These are phyloP conservation scores for Entamoeba dispar DNA, from an alignment of 208 protist genomes.

Conservation along the genomic window DNA sequence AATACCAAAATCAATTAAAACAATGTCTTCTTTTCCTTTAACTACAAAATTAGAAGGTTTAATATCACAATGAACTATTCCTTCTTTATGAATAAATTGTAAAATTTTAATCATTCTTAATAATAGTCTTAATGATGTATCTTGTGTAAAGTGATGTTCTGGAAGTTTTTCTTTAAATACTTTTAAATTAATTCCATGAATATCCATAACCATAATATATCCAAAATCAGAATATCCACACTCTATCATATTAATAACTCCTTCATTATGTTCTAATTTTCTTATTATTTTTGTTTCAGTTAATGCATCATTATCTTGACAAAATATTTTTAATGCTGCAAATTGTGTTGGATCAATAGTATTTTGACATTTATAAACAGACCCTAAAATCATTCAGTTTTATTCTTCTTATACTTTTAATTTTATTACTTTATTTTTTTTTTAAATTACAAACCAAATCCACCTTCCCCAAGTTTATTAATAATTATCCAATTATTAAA, in stretches of 20 bases:
- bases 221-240: background rate
- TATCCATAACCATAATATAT: background rate
- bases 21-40: background rate
- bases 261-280: background rate
- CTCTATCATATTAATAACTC: background rate
- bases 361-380: background rate
- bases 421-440: too few species aligned
- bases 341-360: background rate
- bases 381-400: background rate
- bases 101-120: background rate
- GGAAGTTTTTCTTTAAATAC: background rate
- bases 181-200: background rate
- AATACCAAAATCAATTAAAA: background rate
- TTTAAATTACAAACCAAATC: background rate
- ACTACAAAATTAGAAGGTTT: background rate
- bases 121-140: background rate
- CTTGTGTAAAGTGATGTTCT: background rate
- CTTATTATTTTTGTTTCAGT: background rate
- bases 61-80: background rate
- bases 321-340: background rate
- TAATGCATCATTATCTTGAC: background rate
- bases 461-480: background rate
- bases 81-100: background rate
- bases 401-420: too few species aligned
- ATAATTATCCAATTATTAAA: background rate